phyloP scores from a whole-genome alignment of 2,329 filamentous ascomycete genomes.

The Colletotrichum gloeosporioides region DNA sequence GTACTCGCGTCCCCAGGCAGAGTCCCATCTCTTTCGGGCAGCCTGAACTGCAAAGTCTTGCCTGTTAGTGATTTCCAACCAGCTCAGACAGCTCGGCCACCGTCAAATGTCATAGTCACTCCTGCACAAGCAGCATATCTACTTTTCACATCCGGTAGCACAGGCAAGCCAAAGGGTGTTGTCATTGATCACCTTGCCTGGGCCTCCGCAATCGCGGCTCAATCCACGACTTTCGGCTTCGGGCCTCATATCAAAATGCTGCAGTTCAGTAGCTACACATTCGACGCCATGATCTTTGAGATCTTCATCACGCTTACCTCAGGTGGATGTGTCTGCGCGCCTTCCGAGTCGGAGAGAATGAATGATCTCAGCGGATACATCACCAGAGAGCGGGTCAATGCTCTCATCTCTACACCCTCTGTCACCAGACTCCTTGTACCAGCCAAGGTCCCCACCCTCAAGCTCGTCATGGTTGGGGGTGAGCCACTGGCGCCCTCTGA shows the following conservation, averaged over 20 bases:
- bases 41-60: not conserved
- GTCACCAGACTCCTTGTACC: not conserved
- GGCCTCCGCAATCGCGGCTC: not conserved
- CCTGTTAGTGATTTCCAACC: slow-evolving; percentile 8
- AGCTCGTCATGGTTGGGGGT: not conserved
- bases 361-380: slow-evolving; percentile 56
- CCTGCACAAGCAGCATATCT: slow-evolving; percentile 23
- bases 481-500: not conserved
- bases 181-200: slow-evolving; percentile 22
- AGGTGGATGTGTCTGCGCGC: slow-evolving; percentile 65
- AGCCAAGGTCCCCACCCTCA: not conserved
- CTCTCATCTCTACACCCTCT: slow-evolving; percentile 59
- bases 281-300: slow-evolving; percentile 57
- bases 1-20: not conserved
- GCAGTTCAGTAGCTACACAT: slow-evolving; percentile 58
- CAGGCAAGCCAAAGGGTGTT: slow-evolving; percentile 29
- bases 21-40: not conserved
- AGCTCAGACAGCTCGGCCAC: not conserved
- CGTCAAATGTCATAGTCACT: not conserved
- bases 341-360: slow-evolving; percentile 52
- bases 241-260: not conserved
- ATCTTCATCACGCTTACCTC: slow-evolving; percentile 55
- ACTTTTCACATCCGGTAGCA: slow-evolving; percentile 31
- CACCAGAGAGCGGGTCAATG: slow-evolving; percentile 52
- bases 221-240: not conserved